Evolutionary conservation across 192 early-diverging fungal species (phyloP).

Genomic region (Coemansia sp.): DNA sequence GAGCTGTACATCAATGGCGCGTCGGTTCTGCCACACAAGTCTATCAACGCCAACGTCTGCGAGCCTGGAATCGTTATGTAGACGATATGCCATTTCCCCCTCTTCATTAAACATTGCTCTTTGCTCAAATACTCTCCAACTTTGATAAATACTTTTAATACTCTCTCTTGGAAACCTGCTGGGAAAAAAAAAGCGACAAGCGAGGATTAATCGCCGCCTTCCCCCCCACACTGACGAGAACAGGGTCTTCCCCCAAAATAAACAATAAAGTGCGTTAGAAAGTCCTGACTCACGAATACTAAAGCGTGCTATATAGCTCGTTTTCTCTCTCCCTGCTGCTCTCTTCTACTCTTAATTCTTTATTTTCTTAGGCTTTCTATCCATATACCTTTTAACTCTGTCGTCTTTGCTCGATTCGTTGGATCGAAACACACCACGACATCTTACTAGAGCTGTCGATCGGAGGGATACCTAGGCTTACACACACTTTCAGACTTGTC

Average conservation of each 20-base stretch:
- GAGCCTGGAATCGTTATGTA: conserved; percentile 97
- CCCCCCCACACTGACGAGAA: neutral
- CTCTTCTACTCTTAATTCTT: neutral
- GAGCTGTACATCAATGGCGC: conserved; percentile 96
- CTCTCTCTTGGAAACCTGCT: too few species aligned
- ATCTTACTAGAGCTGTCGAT: neutral
- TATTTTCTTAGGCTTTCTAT: neutral
- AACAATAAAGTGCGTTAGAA: neutral
- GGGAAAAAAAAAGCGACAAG: too few species aligned
- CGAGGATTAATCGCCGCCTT: neutral
- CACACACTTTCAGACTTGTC: neutral
- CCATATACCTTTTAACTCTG: neutral
- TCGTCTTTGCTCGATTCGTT: neutral
- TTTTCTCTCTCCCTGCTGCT: neutral
- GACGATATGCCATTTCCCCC: conserved; percentile 11
- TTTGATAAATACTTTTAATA: neutral
- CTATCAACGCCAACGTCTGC: conserved; percentile 80
- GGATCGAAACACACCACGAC: neutral
- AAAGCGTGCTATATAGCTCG: neutral
- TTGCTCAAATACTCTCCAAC: neutral
- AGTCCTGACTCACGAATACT: neutral
- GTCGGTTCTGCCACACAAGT: conserved; percentile 96
- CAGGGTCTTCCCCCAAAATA: neutral
- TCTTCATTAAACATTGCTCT: neutral
- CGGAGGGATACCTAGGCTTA: neutral